A percentile compares a stretch with the other conserved stretches of the same genome.
These are phyloP conservation scores for Colletotrichum acutatum DNA, from an alignment of 2,329 filamentous ascomycete genomes.

Conservation along the genomic window DNA sequence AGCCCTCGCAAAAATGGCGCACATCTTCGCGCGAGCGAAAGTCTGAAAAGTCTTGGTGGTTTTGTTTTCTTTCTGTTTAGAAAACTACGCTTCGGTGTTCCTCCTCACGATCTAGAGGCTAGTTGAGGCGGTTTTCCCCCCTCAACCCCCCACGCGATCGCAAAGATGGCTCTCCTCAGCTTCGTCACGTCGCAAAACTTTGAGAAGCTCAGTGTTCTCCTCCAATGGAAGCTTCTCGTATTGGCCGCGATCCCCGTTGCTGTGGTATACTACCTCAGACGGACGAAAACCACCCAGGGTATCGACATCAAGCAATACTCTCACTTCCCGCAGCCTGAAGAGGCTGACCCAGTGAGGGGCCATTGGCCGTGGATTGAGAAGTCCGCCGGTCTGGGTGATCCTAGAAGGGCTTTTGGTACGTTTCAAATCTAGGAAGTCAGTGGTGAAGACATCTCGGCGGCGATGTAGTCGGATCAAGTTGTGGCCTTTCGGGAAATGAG, in stretches of 20 bases:
- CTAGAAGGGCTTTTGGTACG: conserved; percentile 28
- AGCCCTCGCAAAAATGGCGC: conserved; percentile 24
- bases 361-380: conserved; percentile 34
- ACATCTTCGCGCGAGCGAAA: not conserved
- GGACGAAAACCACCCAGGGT: not conserved
- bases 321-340: conserved; percentile 24
- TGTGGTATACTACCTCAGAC: conserved; percentile 3
- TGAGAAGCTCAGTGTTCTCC: conserved; percentile 1
- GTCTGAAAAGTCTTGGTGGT: not conserved
- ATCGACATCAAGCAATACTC: conserved; percentile 24
- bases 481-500: not conserved
- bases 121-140: not conserved
- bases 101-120: not conserved
- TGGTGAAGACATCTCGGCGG: not conserved
- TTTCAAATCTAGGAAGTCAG: not conserved
- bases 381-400: conserved; percentile 17
- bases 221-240: conserved; percentile 20
- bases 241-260: conserved; percentile 15
- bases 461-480: not conserved
- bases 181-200: not conserved
- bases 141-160: not conserved
- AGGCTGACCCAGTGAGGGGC: conserved; percentile 23
- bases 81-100: not conserved
- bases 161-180: conserved; percentile 15
- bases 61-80: not conserved